These are phyloP conservation scores for Phyllosticta capitalensis DNA, from an alignment of 2,329 filamentous ascomycete genomes.

Conservation along the genomic window DNA sequence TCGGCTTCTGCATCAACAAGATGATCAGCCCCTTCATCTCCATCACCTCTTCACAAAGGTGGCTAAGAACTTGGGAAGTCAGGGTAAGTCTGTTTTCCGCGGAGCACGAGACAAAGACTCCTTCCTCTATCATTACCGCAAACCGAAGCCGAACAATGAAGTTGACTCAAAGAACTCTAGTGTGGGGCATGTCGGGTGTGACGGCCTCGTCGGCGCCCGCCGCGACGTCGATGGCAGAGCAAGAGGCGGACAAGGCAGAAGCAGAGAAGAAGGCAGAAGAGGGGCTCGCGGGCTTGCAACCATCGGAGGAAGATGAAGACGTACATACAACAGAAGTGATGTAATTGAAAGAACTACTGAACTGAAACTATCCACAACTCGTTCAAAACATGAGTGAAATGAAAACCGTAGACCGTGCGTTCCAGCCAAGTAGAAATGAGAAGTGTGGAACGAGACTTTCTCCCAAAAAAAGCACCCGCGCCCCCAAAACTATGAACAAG, in stretches of 20 bases:
- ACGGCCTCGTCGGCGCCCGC: conserved; percentile 5
- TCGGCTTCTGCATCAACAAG: conserved; percentile 17
- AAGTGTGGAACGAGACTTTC: too few species aligned
- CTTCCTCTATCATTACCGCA: neutral
- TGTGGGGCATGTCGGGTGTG: conserved; percentile 7
- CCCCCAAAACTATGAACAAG: neutral
- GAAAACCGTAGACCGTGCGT: neutral
- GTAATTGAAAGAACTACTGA: neutral
- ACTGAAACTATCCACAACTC: too few species aligned
- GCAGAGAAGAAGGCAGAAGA: neutral
- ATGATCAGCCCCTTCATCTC: conserved; percentile 15
- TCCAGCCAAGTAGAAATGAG: neutral
- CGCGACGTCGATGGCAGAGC: conserved; percentile 3
- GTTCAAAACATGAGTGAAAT: too few species aligned
- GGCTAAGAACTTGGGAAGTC: conserved; percentile 16
- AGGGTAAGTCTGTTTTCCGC: conserved; percentile 7
- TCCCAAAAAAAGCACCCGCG: too few species aligned
- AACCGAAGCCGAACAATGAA: neutral
- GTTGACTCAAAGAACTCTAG: neutral
- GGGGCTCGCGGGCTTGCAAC: neutral
- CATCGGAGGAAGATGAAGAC: neutral
- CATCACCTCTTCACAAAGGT: conserved; percentile 17
- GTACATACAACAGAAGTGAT: neutral
- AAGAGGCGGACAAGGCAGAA: neutral
- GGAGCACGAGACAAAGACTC: neutral